Conservation (phyloP, 768 basidiomycete genomes). For the Tricholoma sp. region DNA sequence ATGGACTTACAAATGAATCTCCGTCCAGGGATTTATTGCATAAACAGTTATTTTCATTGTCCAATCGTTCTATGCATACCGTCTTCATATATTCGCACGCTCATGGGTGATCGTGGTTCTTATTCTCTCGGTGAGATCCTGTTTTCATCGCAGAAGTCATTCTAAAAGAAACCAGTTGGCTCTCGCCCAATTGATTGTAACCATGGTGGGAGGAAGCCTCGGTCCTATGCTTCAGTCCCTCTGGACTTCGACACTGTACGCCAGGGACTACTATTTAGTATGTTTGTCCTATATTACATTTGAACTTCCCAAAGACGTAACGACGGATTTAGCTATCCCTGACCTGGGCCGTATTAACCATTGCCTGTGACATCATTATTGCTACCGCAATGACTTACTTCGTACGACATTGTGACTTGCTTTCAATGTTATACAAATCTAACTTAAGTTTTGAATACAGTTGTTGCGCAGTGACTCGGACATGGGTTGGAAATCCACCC, state of each 20-base stretch:
- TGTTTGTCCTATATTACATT: too few relatives aligned
- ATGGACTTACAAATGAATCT: neutral
- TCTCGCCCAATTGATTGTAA: neutral
- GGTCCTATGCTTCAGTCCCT: too few relatives aligned
- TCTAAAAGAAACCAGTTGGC: neutral
- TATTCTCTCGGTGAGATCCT: neutral
- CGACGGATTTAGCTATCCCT: neutral
- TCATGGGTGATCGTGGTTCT: neutral
- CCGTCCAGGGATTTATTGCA: neutral
- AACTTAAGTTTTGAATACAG: neutral
- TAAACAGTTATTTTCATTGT: neutral
- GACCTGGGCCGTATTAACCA: neutral
- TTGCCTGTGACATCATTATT: neutral
- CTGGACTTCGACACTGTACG: too few relatives aligned
- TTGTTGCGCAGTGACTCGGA: neutral
- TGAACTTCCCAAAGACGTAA: neutral
- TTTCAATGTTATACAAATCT: neutral
- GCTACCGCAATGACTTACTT: neutral
- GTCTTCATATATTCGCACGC: neutral
- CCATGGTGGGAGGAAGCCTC: neutral
- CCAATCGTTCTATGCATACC: neutral
- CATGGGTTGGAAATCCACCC: neutral
- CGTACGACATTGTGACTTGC: neutral
- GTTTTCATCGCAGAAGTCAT: neutral
- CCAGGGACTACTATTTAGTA: too few relatives aligned